Base-by-base conservation (phyloP, 2,329 filamentous ascomycete genomes). In the Alternaria sp. region DNA sequence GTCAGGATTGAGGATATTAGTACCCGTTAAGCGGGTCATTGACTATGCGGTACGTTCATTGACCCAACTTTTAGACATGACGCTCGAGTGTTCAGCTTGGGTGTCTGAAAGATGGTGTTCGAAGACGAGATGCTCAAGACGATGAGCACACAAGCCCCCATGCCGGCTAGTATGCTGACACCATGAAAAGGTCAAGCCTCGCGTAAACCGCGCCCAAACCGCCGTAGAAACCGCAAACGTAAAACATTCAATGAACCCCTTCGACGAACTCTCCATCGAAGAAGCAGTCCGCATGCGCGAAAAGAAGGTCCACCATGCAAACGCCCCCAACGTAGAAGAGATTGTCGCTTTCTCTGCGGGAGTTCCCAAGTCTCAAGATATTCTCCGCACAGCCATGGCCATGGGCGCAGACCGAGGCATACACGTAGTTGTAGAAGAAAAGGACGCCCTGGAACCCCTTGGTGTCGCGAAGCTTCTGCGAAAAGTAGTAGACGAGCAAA, bases 191-290 rank as follows among this genome's bases (percentile, higher is more conserved):
- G 83, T 90, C 82, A 90, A 90, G 81, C 88, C 88, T 54, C 87
- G 88, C 68, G 87, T 90, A 76, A 90, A 90, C 83, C 88, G 88
- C 70, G 78, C 88, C 66, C 85, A 88, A 81, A 97, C 94, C 63
- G 94, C 89, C 76, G 91, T 99, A 81, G 94, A 97, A 82, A 97
- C 92, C 56, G 86, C 90, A 66, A 92, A 92, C 70, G 93, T 98
- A 75, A 98, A 98, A 83, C 94, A 98, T 86, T 94, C 90, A 78
- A 94, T 99, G 88, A 99, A 98, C 86, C 95, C 95, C 20, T 99
- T 99, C 82, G 95, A 99, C 85, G 95, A 99, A 81, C 91, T 99
- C 75, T 96, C 93, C 43, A 89, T 99, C 80, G 95, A 99, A 83
- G 95, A 98, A 84, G 92, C 94, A 52, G 92, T 97, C 52, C 93